These are phyloP conservation scores for Tephrocybe sp. DNA, from an alignment of 768 basidiomycete species.

Conservation along the genomic window DNA sequence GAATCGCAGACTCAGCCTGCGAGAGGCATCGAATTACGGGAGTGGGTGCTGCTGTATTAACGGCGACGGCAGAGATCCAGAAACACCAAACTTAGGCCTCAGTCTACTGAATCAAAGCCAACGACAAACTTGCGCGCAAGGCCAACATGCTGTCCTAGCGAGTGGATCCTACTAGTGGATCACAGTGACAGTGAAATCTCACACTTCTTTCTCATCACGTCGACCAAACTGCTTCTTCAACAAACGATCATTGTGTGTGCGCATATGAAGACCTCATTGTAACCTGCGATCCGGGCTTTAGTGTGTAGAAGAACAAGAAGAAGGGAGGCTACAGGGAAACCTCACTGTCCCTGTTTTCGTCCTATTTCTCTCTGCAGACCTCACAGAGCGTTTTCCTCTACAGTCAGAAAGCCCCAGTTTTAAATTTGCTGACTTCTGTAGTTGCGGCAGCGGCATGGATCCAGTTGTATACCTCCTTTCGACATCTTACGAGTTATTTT, in stretches of 20 bases:
- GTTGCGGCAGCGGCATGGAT: slow-evolving; percentile 2
- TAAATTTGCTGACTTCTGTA: slow-evolving; percentile 54
- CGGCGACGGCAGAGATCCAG: slow-evolving; percentile 30
- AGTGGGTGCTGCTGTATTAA: slow-evolving; percentile 46
- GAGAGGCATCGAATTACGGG: slow-evolving; percentile 59
- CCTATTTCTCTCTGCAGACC: not conserved
- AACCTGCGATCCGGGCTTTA: slow-evolving; percentile 91
- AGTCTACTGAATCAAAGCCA: slow-evolving; percentile 18
- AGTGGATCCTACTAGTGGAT: slow-evolving; percentile 60
- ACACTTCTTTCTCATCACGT: not conserved
- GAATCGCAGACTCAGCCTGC: slow-evolving; percentile 36
- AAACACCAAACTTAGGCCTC: slow-evolving; percentile 9
- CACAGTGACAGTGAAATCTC: slow-evolving; percentile 53
- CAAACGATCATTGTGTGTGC: slow-evolving; percentile 83
- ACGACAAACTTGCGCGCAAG: slow-evolving; percentile 33
- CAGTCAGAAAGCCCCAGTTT: slow-evolving; percentile 85
- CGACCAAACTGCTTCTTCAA: slow-evolving; percentile 53
- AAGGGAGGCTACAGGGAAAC: slow-evolving; percentile 95
- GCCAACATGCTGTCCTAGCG: slow-evolving; percentile 75
- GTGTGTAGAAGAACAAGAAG: slow-evolving; percentile 99
- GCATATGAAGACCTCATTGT: slow-evolving; percentile 88
- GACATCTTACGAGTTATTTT: not conserved
- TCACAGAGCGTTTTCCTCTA: slow-evolving; percentile 4
- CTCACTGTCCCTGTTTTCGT: slow-evolving; percentile 66
- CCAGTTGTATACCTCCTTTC: slow-evolving; percentile 2